Base-by-base conservation (phyloP, 306 rosid genomes). In the Canavalia ensiformis region DNA sequence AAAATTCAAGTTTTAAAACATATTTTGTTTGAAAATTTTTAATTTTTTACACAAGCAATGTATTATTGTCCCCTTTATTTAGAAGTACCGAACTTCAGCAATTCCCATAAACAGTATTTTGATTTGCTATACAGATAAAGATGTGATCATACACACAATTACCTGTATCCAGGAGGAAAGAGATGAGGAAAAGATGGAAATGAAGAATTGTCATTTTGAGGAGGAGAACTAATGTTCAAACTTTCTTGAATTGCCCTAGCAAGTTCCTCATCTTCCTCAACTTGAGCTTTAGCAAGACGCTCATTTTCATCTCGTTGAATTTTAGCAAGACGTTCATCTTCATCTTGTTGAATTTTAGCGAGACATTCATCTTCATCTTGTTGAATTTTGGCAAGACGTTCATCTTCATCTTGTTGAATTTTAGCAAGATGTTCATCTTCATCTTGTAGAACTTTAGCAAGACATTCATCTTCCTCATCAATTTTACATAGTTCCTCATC, bases 201-300 rank as follows among this genome's bases (percentile, higher is more conserved):
- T 51, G 73, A 18, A 51, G 89, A 88, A 71, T 29, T 73, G 52
- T 82, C 87, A 74, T 66, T 2, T 82, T 78, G 93, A 81, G 98
- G 94, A 84, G 96, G 93, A 84, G 94, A 90, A 64, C 55, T 80
- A 42, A 83, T 9, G 62, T 35, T 84, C 85, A 96, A 83, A 81
- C 97, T 96, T 82, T 90, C 97, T 83, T 96, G 94, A 85, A 93
- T 81, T 78, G 99, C 99, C 88, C 82, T 88, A 31, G 99, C 99
- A 80, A 93, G 93, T 78, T 85, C 92, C 83, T 96, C 97, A 68
- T 95, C 99, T 76, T 94, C 98, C 78, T 92, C 97, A 76, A 89
- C 86, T 86, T 74, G 93, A 81, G 74, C 62, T 83, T 85, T 87
- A 82, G 67, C 83, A 54, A 58, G 55, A 57, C 25, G 74, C 13